A percentile compares a stretch with the other conserved stretches of the same genome.
These are phyloP conservation scores for Amaranthus tricolor DNA, from an alignment of 179 eudicot species.

Conservation along the genomic window DNA sequence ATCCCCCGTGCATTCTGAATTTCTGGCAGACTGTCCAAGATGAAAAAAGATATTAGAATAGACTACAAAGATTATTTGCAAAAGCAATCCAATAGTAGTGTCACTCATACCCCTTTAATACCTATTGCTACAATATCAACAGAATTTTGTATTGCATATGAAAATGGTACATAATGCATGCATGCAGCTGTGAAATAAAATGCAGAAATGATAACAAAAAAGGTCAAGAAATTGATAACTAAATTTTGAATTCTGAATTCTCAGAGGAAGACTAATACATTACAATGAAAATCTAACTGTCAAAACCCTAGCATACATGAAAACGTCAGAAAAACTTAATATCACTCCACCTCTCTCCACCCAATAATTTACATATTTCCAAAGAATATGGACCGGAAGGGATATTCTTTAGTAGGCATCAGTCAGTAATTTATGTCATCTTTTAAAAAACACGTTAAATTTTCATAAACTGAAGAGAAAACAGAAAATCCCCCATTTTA, in stretches of 20 bases:
- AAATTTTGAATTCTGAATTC: no score
- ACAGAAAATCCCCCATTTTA: no score
- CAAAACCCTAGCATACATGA: not conserved
- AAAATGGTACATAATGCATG: not conserved
- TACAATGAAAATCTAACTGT: not conserved
- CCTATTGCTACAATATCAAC: not conserved
- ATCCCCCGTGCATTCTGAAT: conserved; percentile 94
- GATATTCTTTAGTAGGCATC: not conserved
- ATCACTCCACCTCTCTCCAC: not conserved
- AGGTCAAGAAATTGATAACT: no score
- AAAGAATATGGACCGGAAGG: not conserved
- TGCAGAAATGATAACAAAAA: not conserved
- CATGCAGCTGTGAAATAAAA: not conserved
- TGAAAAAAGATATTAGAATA: not conserved
- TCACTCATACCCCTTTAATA: not conserved
- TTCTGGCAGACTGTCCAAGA: conserved; percentile 66
- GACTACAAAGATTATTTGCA: conserved; percentile 8
- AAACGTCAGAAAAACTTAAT: not conserved
- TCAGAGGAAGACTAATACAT: not conserved
- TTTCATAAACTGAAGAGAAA: not conserved
- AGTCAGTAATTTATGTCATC: not conserved
- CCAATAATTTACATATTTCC: not conserved
- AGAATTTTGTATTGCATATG: not conserved
- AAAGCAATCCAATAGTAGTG: not conserved
- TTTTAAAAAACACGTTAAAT: not conserved